Evolutionary conservation across 257 asterid species (phyloP).

Genomic region (Nicotiana otophora): DNA sequence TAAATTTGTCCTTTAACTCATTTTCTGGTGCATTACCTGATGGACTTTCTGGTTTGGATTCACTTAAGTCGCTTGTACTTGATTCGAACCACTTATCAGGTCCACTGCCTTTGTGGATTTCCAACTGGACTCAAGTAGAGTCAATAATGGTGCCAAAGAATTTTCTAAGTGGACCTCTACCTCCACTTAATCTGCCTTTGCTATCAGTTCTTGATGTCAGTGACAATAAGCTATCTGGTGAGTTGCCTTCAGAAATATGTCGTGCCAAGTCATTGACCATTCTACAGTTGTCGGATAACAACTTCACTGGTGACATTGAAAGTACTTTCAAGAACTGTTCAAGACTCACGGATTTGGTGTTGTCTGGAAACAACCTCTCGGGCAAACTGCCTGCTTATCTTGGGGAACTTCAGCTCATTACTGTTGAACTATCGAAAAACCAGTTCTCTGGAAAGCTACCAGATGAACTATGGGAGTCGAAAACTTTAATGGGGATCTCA

Average conservation of each 20-base stretch:
- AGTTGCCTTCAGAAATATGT: slow-evolving; percentile 48
- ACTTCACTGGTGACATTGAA: slow-evolving; percentile 47
- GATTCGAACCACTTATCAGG: slow-evolving; percentile 59
- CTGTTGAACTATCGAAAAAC: slow-evolving; percentile 56
- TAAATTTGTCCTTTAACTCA: slow-evolving; percentile 57
- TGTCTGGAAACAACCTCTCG: slow-evolving; percentile 52
- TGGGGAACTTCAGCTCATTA: slow-evolving; percentile 49
- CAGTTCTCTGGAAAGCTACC: slow-evolving; percentile 54
- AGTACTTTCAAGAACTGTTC: slow-evolving; percentile 42
- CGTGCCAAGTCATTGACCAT: slow-evolving; percentile 35
- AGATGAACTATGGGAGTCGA: slow-evolving; percentile 57
- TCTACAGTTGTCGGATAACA: slow-evolving; percentile 46
- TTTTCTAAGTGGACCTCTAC: slow-evolving; percentile 48
- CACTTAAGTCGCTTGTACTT: slow-evolving; percentile 42
- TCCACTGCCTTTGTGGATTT: slow-evolving; percentile 62
- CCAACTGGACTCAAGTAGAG: slow-evolving; percentile 51
- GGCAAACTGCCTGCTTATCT: slow-evolving; percentile 66
- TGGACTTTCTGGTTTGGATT: slow-evolving; percentile 43
- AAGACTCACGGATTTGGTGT: slow-evolving; percentile 39
- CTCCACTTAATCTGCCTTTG: slow-evolving; percentile 48
- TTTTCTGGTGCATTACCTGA: slow-evolving; percentile 52
- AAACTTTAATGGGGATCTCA: slow-evolving; percentile 50
- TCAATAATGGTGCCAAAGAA: slow-evolving; percentile 49
- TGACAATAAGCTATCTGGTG: slow-evolving; percentile 55
- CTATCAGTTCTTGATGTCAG: slow-evolving; percentile 46